These are phyloP conservation scores for Nigrospora osmanthi DNA, from an alignment of 2,329 filamentous ascomycete genomes.

Conservation along the genomic window DNA sequence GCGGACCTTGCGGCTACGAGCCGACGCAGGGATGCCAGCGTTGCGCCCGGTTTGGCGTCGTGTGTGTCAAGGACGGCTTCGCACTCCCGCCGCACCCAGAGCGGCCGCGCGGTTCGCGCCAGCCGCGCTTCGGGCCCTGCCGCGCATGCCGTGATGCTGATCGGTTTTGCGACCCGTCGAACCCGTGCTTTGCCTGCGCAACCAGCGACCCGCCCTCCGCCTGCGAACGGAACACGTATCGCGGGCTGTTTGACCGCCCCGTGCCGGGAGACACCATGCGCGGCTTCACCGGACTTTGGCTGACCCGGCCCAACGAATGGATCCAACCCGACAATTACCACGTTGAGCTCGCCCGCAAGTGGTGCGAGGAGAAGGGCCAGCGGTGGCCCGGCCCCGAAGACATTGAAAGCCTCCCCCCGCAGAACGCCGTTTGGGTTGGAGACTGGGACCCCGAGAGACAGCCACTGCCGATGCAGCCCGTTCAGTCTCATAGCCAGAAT, in stretches of 20 bases:
- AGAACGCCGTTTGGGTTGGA: background rate
- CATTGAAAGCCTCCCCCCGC: background rate
- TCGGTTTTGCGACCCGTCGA: background rate
- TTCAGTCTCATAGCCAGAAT: no score
- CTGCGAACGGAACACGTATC: background rate
- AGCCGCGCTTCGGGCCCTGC: background rate
- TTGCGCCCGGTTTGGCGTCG: background rate
- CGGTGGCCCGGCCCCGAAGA: background rate
- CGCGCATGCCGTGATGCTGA: background rate
- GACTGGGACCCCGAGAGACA: background rate
- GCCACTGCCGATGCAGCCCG: no score
- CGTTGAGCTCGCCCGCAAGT: background rate
- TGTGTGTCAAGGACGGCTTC: background rate
- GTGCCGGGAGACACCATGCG: background rate
- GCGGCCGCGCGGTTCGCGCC: background rate
- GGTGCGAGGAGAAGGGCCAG: background rate
- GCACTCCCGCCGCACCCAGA: background rate
- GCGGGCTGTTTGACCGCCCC: background rate
- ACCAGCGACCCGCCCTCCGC: no score
- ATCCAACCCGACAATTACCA: background rate
- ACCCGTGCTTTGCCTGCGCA: no score
- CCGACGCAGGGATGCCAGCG: no score
- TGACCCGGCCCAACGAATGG: background rate
- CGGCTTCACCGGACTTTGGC: background rate
- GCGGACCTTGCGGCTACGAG: no score